phyloP scores from a whole-genome alignment of 768 basidiomycete species.

The Suillus discolor region DNA sequence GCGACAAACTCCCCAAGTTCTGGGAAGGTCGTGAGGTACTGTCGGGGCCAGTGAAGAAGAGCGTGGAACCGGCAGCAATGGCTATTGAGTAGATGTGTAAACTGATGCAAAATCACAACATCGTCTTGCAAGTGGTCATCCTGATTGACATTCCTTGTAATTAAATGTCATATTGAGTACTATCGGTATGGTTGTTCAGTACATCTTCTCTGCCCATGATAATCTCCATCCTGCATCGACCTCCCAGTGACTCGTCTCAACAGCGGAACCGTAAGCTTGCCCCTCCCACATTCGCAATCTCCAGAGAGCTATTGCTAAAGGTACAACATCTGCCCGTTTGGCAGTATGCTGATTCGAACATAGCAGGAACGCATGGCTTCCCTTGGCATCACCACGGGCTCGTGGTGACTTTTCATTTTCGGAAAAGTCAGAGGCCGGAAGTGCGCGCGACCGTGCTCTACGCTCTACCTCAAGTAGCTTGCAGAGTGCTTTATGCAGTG shows the following conservation, averaged over 20 bases:
- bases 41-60: slow-evolving; percentile 32
- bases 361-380: slow-evolving; percentile 73
- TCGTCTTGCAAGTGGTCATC: neutral
- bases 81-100: slow-evolving; percentile 38
- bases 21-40: slow-evolving; percentile 86
- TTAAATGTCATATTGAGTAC: neutral
- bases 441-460: slow-evolving; percentile 23
- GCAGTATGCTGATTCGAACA: slow-evolving; percentile 51
- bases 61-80: slow-evolving; percentile 41
- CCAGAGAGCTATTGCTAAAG: slow-evolving; percentile 76
- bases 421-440: neutral
- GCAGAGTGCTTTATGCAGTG: slow-evolving; percentile 51
- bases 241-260: slow-evolving; percentile 42
- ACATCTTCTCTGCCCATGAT: slow-evolving; percentile 14
- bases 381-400: slow-evolving; percentile 39
- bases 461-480: slow-evolving; percentile 53
- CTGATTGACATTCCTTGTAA: neutral
- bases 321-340: slow-evolving; percentile 58
- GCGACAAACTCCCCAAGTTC: slow-evolving; percentile 85
- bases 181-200: neutral
- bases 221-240: slow-evolving; percentile 29
- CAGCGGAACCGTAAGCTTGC: slow-evolving; percentile 22
- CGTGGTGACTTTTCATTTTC: slow-evolving; percentile 4
- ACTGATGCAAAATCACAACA: neutral
- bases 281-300: slow-evolving; percentile 79